A percentile compares a stretch with the other conserved stretches of the same genome.
Evolutionary conservation across 177 flowering plant species (phyloP).

Genomic region (Tripterygium wilfordii): DNA sequence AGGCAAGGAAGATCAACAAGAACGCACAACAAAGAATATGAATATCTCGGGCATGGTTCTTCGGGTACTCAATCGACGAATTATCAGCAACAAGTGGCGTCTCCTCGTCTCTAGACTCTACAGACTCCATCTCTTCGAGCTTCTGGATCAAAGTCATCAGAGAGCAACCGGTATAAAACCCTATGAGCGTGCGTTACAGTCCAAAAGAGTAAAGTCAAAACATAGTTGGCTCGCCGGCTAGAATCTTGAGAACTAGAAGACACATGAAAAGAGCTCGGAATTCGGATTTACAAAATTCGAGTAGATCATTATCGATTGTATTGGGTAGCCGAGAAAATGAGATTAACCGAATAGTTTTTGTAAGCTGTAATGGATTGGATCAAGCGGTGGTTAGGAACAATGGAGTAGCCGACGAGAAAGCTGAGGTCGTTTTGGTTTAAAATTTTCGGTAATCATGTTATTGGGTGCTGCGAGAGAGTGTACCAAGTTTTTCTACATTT

Average conservation of each 20-base stretch:
- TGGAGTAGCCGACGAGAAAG: too few relatives aligned
- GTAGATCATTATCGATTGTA: not conserved
- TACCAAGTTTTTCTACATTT: too few relatives aligned
- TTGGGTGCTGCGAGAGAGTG: too few relatives aligned
- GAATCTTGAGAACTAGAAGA: conserved; percentile 12
- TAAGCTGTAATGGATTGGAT: too few relatives aligned
- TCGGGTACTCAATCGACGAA: conserved; percentile 4
- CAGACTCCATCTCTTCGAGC: conserved; percentile 26
- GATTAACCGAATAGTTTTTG: too few relatives aligned
- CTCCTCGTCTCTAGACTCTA: conserved; percentile 38
- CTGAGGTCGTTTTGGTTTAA: too few relatives aligned
- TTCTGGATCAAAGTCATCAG: not conserved
- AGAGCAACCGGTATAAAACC: conserved; percentile 5
- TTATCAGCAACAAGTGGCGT: conserved; percentile 26
- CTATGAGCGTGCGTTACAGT: not conserved
- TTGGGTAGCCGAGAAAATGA: too few relatives aligned
- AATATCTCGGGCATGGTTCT: conserved; percentile 55
- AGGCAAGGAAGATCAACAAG: conserved; percentile 71
- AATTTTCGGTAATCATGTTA: too few relatives aligned
- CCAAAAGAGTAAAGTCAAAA: conserved; percentile 13
- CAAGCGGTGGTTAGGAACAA: too few relatives aligned
- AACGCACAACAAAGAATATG: conserved; percentile 75
- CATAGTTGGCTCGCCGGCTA: conserved; percentile 16
- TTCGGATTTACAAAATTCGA: not conserved
- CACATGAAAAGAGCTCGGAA: not conserved